phyloP scores from a whole-genome alignment of 352 stramenopile species.

The Pythium aristosporum region DNA sequence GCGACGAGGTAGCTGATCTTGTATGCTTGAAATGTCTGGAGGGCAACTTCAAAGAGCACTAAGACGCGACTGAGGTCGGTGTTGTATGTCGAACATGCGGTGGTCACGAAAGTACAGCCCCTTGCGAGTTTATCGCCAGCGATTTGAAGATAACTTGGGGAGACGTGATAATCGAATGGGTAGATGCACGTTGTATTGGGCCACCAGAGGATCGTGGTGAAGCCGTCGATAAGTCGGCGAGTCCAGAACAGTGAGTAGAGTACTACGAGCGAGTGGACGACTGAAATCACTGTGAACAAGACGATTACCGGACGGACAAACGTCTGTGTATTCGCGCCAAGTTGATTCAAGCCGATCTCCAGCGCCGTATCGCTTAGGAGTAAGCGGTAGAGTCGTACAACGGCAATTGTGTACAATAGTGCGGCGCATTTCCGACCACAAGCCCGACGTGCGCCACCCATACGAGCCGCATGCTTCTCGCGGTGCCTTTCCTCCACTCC shows the following conservation, averaged over 20 bases:
- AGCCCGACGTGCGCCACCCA: not conserved
- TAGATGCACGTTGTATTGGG: not conserved
- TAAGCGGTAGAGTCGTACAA: not conserved
- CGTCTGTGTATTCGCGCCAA: not conserved
- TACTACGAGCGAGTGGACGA: not conserved
- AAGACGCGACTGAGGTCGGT: not conserved
- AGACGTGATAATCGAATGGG: too few species aligned
- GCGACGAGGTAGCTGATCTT: conserved; percentile 13
- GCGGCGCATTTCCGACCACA: not conserved
- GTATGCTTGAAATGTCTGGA: conserved; percentile 18
- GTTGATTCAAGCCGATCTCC: not conserved
- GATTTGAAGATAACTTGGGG: not conserved
- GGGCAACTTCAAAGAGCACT: conserved; percentile 8
- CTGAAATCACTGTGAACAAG: not conserved
- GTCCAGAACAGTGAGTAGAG: not conserved
- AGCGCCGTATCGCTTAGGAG: not conserved
- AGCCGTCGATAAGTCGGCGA: not conserved
- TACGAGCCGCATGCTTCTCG: not conserved
- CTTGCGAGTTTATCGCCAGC: not conserved
- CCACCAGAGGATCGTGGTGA: too few species aligned
- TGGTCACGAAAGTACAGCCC: too few species aligned
- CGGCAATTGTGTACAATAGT: not conserved
- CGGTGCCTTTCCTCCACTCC: too few species aligned
- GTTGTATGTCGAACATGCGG: not conserved
- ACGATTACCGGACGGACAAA: not conserved